Evolutionary conservation across 2,329 filamentous ascomycete genomes (phyloP), one percentile per base, ranked within the genome.

Genomic region (Emmonsiellopsis sp.): DNA sequence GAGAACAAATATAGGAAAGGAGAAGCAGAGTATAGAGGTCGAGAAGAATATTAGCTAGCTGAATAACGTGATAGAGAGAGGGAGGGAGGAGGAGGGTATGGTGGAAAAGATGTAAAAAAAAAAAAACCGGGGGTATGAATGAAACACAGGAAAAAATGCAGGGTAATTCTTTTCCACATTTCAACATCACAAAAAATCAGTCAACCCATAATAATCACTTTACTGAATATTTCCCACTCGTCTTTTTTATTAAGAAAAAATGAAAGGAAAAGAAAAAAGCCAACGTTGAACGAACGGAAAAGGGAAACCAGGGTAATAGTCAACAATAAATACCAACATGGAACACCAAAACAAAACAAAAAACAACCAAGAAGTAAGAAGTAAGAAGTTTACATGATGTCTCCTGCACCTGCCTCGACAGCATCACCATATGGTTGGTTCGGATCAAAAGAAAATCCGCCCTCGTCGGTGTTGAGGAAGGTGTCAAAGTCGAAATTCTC

Each of bases 401-500:
- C 69, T 50, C 65, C 65, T 54, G 68, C 63, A 60, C 69, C 69
- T 48, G 70, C 73, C 60, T 73, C 72, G 58, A 74, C 72, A 60
- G 70, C 69, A 57, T 74, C 72, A 10, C 48, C 61, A 55, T 71
- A 72, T 43, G 64, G 54, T 54, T 71, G 65, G 57, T 60, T 72
- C 20, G 70, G 67, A 42, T 73, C 70, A 55, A 75, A 75, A 30
- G 68, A 68, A 59, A 75, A 75, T 20, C 66, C 66, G 37, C 65
- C 63, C 52, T 71, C 72, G 58, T 79, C 79, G 40, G 77, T 80
- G 61, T 84, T 81, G 51, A 85, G 71, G 71, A 85, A 85, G 13
- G 78, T 81, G 63, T 85, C 82, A 65, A 85, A 85, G 66, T 85
- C 81, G 65, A 85, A 85, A 60, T 73, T 75, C 62, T 77, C 74